phyloP scores from a whole-genome alignment of 345 rosid species.

The Sonneratia alba region DNA sequence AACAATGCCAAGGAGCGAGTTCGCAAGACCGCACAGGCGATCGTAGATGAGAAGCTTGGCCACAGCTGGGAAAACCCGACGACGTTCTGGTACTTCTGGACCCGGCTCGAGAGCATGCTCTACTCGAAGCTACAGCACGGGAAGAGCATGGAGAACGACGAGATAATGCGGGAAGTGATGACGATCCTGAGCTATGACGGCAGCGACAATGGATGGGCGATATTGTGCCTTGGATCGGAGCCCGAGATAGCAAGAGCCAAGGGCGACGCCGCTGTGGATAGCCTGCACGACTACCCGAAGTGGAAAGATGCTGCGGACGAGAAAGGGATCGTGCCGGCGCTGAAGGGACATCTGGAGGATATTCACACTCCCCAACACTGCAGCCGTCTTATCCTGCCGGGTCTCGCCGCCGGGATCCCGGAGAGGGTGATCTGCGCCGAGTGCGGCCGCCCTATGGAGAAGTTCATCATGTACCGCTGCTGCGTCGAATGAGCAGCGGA shows the following conservation, averaged over 20 bases:
- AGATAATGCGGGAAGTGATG: slow-evolving; percentile 22
- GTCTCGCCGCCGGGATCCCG: slow-evolving; percentile 18
- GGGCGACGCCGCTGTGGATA: slow-evolving; percentile 1
- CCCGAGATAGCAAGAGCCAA: slow-evolving; percentile 16
- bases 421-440: slow-evolving; percentile 23
- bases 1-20: slow-evolving; percentile 17
- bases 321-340: slow-evolving; percentile 8
- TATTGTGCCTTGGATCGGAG: slow-evolving; percentile 7
- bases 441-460: slow-evolving; percentile 30
- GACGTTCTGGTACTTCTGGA: slow-evolving; percentile 27
- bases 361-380: slow-evolving; percentile 16
- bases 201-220: slow-evolving; percentile 28
- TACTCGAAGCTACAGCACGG: slow-evolving; percentile 21
- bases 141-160: slow-evolving; percentile 12
- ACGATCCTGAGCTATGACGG: slow-evolving; percentile 26
- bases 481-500: slow-evolving; percentile 15
- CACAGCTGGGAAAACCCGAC: slow-evolving; percentile 7
- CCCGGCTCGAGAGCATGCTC: slow-evolving; percentile 29
- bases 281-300: neutral
- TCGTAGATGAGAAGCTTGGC: slow-evolving; percentile 15
- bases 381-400: slow-evolving; percentile 26
- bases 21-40: neutral
- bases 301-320: neutral
- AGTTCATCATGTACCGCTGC: slow-evolving; percentile 32
- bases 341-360: slow-evolving; percentile 3